Base-by-base conservation (phyloP, 2,329 filamentous ascomycete species). In the Colletotrichum sp. region DNA sequence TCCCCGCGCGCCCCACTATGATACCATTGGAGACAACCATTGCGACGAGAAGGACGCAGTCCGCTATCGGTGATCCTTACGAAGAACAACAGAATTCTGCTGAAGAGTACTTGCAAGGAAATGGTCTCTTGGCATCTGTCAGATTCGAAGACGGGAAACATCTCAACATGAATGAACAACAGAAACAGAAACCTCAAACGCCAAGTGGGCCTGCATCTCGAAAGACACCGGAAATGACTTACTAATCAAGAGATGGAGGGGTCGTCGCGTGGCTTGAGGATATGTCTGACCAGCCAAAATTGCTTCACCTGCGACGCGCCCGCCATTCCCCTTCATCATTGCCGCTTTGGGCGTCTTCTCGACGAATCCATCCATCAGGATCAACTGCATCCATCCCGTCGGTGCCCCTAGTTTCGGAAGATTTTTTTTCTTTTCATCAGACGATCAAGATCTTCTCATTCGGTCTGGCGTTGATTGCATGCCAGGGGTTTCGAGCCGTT, bases 1-100 rank as follows among this genome's bases (percentile, higher is more conserved):
- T 65, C 70, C 70, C 64, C 74, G 74, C 74, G 70, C 74, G 74
- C 74, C 74, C 74, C 74, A 69, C 74, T 64, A 76, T 76, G 74
- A 69, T 71, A 69, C 74, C 70, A 69, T 76, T 65, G 65, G 57
- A 63, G 64, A 60, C 49, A 65, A 18, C 7, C 64, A 69, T 73
- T 76, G 64, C 70, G 74, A 76, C 24, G 64, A 39, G 64, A 60
- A 21, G 15, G 44, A 59, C 9, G 30, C 30, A 9, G 69, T 68
- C 69, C 74, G 70, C 34, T 65, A 73, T 69, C 74, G 64, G 74
- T 73, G 5, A 21, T 36, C 59, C 13, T 62, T 10, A 8, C 18
- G 10, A 62, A 21, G 18, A 4, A 36, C 6, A n/a, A 62, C 8
- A 59, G 3, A n/a, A 21, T 21, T 32, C 21, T 62, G 28, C 8